phyloP scores from a whole-genome alignment of 768 basidiomycete species.

The Multifurca ochricompacta region DNA sequence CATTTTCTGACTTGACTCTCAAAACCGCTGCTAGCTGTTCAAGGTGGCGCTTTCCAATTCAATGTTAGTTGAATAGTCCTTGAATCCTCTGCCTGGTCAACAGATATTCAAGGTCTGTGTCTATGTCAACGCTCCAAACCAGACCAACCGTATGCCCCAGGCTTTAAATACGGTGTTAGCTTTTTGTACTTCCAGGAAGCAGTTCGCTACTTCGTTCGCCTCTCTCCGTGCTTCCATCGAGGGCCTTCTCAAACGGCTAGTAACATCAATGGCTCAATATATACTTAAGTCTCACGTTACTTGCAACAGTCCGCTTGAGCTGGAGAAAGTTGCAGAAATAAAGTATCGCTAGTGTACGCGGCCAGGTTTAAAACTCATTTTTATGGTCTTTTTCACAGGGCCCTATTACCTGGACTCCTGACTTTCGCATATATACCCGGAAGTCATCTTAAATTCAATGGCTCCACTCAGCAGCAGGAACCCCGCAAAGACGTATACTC shows the following conservation, averaged over 20 bases:
- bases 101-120: slow-evolving; percentile 15
- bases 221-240: slow-evolving; percentile 75
- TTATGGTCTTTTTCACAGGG: slow-evolving; percentile 34
- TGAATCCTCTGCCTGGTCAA: neutral
- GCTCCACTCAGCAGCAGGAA: slow-evolving; percentile 36
- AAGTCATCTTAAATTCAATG: slow-evolving; percentile 50
- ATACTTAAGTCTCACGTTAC: neutral
- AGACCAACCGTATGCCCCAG: slow-evolving; percentile 30
- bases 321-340: slow-evolving; percentile 72
- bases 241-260: slow-evolving; percentile 63
- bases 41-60: slow-evolving; percentile 2
- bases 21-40: slow-evolving; percentile 9
- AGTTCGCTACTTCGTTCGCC: slow-evolving; percentile 72
- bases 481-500: neutral
- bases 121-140: neutral
- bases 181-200: slow-evolving; percentile 75
- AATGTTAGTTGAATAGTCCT: neutral
- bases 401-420: slow-evolving; percentile 73
- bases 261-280: neutral
- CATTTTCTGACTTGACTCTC: slow-evolving; percentile 18
- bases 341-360: slow-evolving; percentile 42
- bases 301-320: slow-evolving; percentile 58
- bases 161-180: slow-evolving; percentile 85
- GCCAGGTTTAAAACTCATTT: neutral
- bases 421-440: slow-evolving; percentile 75